Evolutionary conservation across 2,329 filamentous ascomycete genomes (phyloP).

Genomic region (Cladosporium austrohemisphaericum): DNA sequence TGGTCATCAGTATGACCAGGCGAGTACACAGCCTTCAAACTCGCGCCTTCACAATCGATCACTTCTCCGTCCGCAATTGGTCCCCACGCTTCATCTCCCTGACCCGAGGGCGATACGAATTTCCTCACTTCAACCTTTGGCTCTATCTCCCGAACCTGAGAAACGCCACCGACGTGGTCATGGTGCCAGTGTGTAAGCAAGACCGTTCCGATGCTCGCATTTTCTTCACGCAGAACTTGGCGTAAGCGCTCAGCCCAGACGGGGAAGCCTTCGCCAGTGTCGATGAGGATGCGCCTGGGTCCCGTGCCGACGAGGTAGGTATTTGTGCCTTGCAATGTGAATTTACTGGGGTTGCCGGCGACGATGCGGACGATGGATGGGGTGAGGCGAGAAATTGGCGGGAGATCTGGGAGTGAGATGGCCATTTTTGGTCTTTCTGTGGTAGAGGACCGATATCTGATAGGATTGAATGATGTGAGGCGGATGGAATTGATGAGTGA

Average conservation of each 20-base stretch:
- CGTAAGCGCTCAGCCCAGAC: slow-evolving; percentile 68
- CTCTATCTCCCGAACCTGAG: slow-evolving; percentile 62
- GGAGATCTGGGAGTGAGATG: slow-evolving; percentile 56
- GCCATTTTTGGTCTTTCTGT: slow-evolving; percentile 12
- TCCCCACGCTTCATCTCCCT: slow-evolving; percentile 2
- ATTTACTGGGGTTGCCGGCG: slow-evolving; percentile 86
- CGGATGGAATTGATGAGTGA: not conserved
- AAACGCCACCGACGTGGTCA: slow-evolving; percentile 77
- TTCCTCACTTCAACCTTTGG: slow-evolving; percentile 65
- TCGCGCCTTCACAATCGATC: slow-evolving; percentile 59
- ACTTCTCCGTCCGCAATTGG: slow-evolving; percentile 39
- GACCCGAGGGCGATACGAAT: slow-evolving; percentile 21
- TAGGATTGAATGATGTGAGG: too few relatives aligned
- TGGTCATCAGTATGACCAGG: slow-evolving; percentile 82
- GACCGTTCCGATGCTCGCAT: slow-evolving; percentile 63
- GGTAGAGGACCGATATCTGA: too few relatives aligned
- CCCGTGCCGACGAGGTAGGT: slow-evolving; percentile 88
- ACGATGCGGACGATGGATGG: slow-evolving; percentile 76
- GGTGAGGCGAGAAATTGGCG: slow-evolving; percentile 73
- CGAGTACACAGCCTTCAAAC: slow-evolving; percentile 62
- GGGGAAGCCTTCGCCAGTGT: slow-evolving; percentile 79
- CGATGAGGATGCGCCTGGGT: slow-evolving; percentile 69
- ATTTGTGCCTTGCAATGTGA: slow-evolving; percentile 76
- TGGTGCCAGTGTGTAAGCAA: slow-evolving; percentile 90
- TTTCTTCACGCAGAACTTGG: slow-evolving; percentile 62